Base-by-base conservation (phyloP, 305 asterid species). In the Solanum hybrid region DNA sequence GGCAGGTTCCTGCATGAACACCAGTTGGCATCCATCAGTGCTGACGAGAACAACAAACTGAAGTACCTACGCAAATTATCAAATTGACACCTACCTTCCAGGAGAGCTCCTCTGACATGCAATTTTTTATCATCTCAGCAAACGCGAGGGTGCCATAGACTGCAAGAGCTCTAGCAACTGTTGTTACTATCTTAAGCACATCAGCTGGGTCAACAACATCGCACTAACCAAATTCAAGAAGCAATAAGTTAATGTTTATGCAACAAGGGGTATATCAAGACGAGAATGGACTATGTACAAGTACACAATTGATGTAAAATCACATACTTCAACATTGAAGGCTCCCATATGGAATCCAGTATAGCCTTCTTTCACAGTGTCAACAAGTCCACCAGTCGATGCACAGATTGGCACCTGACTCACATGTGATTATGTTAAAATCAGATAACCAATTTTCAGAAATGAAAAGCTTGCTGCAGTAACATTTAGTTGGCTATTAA, bases 331-430 rank as follows among this genome's bases (percentile, higher is more conserved):
- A 28, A 96, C 97, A 67, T 92, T 94, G 92, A 97, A 96, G 90
- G 91, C 96, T 88, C 98, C 99, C 99, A 96, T 97, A 35, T 97
- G 99, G 94, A 97, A 96, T 86, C 99, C 98, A 20, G 98, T 96
- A 90, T 92, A 94, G 85, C 98, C 98, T 89, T 96, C 98, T 92
- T 93, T 93, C 92, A 97, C 99, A 2, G 99, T 96, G 95, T 97
- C 99, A 31, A 96, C 99, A 11, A 97, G 95, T 85, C 99, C 99
- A 90, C 99, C 99, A 24, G 99, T 97, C 24, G 98, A 96, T 24
- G 99, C 95, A 90, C 96, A 94, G 76, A 97, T 95, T 5, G 98
- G 98, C 73, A 95, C 86, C 99, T 97, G 95, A 89, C 90, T 89
- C 92, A 73, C 26, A 10, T 26, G 37, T 87, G 71, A 74, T 40